Evolutionary conservation across 805 yeast species (phyloP), one percentile per base, ranked within the genome.

Genomic region (Cyberlindnera misumaiensis): DNA sequence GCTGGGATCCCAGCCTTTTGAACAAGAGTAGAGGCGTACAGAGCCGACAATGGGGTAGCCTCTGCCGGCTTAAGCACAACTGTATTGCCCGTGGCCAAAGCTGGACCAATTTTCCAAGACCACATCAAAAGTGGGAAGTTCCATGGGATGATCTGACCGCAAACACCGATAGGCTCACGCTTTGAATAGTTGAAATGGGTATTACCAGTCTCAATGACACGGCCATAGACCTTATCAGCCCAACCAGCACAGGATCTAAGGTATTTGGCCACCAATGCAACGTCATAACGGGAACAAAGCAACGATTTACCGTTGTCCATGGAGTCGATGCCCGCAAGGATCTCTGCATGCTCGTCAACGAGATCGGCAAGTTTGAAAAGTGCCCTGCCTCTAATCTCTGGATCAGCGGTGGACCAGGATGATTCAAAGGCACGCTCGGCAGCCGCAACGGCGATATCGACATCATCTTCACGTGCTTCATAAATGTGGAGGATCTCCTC

Each of bases 91-190:
- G 94, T 80, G 45, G 88, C 82, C 51, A 85, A 67, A 42, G 90
- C 88, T 29, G 96, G 95, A 45, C 87, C 89, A 48, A 86, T 67
- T 56, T 85, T 85, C 87, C 94, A 86, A 33, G 90, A 72, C 68
- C 84, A 77, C 81, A 85, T 83, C 66, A 86, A 72, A 56, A 85
- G 68, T 48, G 96, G 96, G 76, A 86, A 86, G 67, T 86, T 86
- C 95, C 95, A 86, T 52, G 96, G 95, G 55, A 84, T 85, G 52
- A 86, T 82, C 59, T 83, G 87, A 45, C 93, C 88, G 64, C 89
- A 81, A 39, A 85, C 94, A 60, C 95, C 95, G 50, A 83, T 68
- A 45, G 96, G 94, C 65, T 85, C 95, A 61, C 80, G 75, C 59
- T 75, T 71, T 39, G 84, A 73, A 63, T 77, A 80, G 48, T 70